Evolutionary conservation across 495 filamentous ascomycete species (phyloP), one percentile per base, ranked within the genome.

Genomic region (Glonium stellatum): DNA sequence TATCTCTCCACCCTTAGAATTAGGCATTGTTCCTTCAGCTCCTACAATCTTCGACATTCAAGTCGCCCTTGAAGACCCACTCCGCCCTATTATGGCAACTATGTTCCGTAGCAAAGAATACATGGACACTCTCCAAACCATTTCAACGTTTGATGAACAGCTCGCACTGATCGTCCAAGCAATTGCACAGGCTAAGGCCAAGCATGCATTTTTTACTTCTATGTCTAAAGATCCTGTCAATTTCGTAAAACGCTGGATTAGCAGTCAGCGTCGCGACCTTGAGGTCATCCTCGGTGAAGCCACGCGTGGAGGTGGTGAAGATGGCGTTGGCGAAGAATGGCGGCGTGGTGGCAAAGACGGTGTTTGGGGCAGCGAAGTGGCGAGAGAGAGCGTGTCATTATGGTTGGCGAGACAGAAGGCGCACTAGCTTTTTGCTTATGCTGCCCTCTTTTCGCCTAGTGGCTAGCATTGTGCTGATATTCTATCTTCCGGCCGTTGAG

Each of bases 211-310:
- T 75, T 84, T 91, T 67, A 82, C 82, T 1, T 78, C 81, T 1
- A 77, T 97, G 67, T 81, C 82, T 57, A 80, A 83, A 59, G 92
- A 97, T 64, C 93, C 93, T 0, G 89, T 84, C 5, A 80, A 75
- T 1, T 96, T 97, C 65, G 77, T 96, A 35, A 81, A 80, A 54
- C 79, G 84, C 63, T 98, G 92, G 93, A 77, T 95, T 58, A 87
- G 83, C 66, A 88, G 84, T 6, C 93, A 98, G 78, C 87, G 87
- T 68, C 75, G 93, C 50, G 93, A 98, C 73, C 76, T 97, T 54
- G 92, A 97, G 70, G 84, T 92, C 10, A 84, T 97, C 44, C 73
- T 92, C 49, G 93, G 93, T 36, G 95, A 97, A 72, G 83, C 51
- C 12, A 35, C 42, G 15, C 84, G 85, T 8, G 86, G 82, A 48